Conservation (phyloP, 768 basidiomycete genomes). For the Amanita thiersii region DNA sequence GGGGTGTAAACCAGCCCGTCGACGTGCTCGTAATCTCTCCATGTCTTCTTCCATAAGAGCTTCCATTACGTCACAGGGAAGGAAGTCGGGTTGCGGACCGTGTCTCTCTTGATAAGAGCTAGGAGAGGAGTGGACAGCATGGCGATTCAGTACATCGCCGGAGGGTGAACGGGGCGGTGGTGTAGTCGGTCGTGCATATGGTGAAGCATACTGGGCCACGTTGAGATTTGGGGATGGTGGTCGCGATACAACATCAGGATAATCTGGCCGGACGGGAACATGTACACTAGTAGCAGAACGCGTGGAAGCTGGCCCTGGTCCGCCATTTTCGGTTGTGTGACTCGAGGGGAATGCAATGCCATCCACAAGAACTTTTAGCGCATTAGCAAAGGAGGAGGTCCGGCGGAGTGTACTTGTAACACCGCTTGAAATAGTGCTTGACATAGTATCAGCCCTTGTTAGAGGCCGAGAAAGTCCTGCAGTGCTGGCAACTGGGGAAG, state of each 20-base stretch:
- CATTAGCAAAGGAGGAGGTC: constrained; percentile 76
- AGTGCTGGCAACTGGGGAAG: constrained; percentile 26
- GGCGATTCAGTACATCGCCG: constrained; percentile 8
- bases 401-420: constrained; percentile 65
- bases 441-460: constrained; percentile 54
- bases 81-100: constrained; percentile 41
- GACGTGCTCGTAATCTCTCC: constrained; percentile 75
- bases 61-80: constrained; percentile 76
- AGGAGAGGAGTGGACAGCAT: constrained; percentile 20
- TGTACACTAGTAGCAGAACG: constrained; percentile 12
- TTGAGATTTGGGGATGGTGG: constrained; percentile 78
- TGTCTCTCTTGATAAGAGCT: constrained; percentile 24
- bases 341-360: constrained; percentile 59
- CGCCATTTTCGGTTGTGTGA: constrained; percentile 41
- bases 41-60: constrained; percentile 92
- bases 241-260: constrained; percentile 39
- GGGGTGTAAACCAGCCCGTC: constrained; percentile 33
- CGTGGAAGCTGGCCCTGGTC: constrained; percentile 22
- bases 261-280: constrained; percentile 17
- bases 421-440: constrained; percentile 49
- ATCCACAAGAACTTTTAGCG: constrained; percentile 61
- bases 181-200: constrained; percentile 48
- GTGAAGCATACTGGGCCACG: constrained; percentile 67
- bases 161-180: constrained; percentile 17
- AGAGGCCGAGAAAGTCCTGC: constrained; percentile 36